Base-by-base conservation (phyloP, 805 yeast species). In the Saccharomycopsis selenospora region DNA sequence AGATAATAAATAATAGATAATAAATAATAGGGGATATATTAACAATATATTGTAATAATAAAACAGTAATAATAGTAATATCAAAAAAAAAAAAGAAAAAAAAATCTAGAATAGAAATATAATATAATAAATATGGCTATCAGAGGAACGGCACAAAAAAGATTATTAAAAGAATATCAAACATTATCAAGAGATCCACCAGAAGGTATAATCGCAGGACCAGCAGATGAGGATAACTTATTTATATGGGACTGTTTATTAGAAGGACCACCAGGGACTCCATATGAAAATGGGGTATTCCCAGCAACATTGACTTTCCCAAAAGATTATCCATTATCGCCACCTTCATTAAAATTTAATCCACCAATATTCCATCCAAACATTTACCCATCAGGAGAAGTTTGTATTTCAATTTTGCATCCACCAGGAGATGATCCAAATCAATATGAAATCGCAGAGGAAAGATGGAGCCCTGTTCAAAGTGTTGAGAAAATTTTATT, bases 341-440 rank as follows among this genome's bases (percentile, higher is more conserved):
- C 95, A 2, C 95, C 95, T 8, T 73, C 74, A 50, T 72, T 87
- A 66, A 76, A 68, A 55, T 85, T 85, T 61, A 80, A 80, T 13
- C 90, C 95, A 23, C 82, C 95, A 3, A 75, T 93, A 45, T 72
- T 87, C 51, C 99, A 93, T 64, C 99, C 99, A 22, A 93, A 93
- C 65, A 80, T 93, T 48, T 93, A 91, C 63, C 79, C 85, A 45
- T 95, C 90, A 61, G 99, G 99, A 2, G 87, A 87, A 22, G 99
- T 93, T 3, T 93, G 99, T 65, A 93, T 93, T 45, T 87, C 96
- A 13, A 93, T 93, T 44, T 71, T 93, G 55, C 99, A 93, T 63
- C 80, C 96, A 1, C 96, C 98, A 1, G 99, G 99, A 8, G 95
- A 90, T 58, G 99, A 93, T 65, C 98, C 99, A 18, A 79, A 89